phyloP scores from a whole-genome alignment of 306 rosid species.

The Quercus ilex region DNA sequence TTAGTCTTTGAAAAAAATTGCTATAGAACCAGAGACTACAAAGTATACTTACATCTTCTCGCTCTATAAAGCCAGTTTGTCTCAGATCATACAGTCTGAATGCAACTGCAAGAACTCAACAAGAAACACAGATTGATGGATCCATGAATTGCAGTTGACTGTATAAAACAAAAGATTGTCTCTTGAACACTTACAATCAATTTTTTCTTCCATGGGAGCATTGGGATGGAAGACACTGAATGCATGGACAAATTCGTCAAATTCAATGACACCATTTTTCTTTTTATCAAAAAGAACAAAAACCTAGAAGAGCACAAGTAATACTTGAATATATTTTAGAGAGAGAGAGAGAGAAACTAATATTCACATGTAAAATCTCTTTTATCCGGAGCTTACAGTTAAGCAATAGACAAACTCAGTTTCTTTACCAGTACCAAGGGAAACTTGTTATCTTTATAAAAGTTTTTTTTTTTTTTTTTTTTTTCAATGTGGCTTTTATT shows the following conservation, averaged over 20 bases:
- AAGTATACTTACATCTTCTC: conserved; percentile 63
- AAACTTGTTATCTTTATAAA: neutral
- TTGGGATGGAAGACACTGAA: conserved; percentile 72
- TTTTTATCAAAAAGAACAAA: conserved; percentile 75
- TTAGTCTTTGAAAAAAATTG: too few relatives aligned
- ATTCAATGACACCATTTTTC: conserved; percentile 77
- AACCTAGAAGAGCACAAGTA: conserved; percentile 42
- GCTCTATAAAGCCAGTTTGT: conserved; percentile 76
- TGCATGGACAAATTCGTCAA: conserved; percentile 71
- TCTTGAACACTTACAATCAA: conserved; percentile 58
- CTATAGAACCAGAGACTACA: too few relatives aligned
- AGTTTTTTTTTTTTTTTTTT: too few relatives aligned
- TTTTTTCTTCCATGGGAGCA: conserved; percentile 68
- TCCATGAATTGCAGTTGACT: conserved; percentile 7
- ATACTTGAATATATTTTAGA: neutral
- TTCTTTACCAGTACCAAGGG: neutral
- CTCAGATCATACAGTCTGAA: conserved; percentile 79
- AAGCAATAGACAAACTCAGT: neutral
- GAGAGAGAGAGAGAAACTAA: neutral
- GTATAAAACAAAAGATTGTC: conserved; percentile 2
- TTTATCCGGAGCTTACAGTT: neutral
- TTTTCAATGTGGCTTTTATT: neutral
- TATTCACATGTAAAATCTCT: neutral
- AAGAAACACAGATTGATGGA: conserved; percentile 11
- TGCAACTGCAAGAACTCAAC: conserved; percentile 52